Conservation (phyloP, 2,329 filamentous ascomycete genomes). For the Zarea fungicola region DNA sequence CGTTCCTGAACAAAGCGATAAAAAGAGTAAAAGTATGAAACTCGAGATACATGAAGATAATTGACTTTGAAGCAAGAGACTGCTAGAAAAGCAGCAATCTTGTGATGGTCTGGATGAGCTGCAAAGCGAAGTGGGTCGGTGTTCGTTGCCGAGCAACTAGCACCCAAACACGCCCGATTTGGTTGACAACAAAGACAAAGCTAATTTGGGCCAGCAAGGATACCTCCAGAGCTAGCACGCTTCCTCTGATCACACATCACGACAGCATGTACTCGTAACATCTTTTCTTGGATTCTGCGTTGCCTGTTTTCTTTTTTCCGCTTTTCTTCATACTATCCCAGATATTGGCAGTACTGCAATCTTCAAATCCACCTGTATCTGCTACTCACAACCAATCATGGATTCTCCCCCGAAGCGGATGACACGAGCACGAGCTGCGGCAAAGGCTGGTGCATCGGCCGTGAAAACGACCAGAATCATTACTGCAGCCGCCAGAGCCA, state of each 20-base stretch:
- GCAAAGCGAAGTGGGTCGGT: slow-evolving; percentile 1
- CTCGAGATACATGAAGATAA: too few species aligned
- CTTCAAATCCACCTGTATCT: slow-evolving; percentile 16
- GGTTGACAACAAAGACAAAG: slow-evolving; percentile 12
- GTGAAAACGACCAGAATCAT: slow-evolving; percentile 40
- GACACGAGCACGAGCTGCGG: slow-evolving; percentile 46
- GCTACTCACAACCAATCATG: slow-evolving; percentile 35
- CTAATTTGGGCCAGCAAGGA: not conserved
- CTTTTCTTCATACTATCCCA: slow-evolving; percentile 22
- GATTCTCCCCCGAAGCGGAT: slow-evolving; percentile 57
- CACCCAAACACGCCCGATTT: slow-evolving; percentile 6
- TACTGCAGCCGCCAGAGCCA: slow-evolving; percentile 46
- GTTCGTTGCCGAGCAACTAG: slow-evolving; percentile 11
- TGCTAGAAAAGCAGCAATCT: too few species aligned
- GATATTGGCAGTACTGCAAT: slow-evolving; percentile 1
- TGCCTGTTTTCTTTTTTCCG: slow-evolving; percentile 16
- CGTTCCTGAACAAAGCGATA: too few species aligned
- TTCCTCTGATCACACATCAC: slow-evolving; percentile 4
- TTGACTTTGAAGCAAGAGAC: too few species aligned
- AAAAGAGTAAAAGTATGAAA: too few species aligned
- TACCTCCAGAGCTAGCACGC: not conserved
- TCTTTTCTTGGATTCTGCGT: slow-evolving; percentile 24
- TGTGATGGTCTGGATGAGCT: not conserved
- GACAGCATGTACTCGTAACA: slow-evolving; percentile 15
- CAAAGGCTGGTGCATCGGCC: slow-evolving; percentile 34